phyloP scores from a whole-genome alignment of 441 rosid genomes.

The Eutrema salsugineum region DNA sequence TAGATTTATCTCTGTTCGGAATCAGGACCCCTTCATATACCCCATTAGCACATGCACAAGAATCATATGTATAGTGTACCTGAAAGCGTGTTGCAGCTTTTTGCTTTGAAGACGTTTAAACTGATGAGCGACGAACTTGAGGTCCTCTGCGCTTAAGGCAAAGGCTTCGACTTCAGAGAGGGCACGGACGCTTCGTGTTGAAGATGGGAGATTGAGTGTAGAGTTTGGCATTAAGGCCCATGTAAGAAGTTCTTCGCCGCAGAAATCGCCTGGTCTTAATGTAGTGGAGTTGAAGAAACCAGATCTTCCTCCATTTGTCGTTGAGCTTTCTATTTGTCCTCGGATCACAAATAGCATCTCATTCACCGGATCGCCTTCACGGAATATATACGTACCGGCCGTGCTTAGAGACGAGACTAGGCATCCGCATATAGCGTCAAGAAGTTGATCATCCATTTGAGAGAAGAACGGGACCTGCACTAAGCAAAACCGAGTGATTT shows the following conservation, averaged over 20 bases:
- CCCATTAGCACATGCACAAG: background rate
- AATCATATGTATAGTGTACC: conserved; percentile 31
- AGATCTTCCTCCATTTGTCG: conserved; percentile 85
- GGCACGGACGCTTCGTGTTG: conserved; percentile 71
- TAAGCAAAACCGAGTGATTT: background rate
- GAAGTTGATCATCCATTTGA: conserved; percentile 85
- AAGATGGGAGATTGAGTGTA: conserved; percentile 62
- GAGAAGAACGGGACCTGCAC: conserved; percentile 74
- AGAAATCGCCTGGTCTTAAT: conserved; percentile 82
- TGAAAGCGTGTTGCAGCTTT: conserved; percentile 67
- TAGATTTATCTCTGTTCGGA: background rate
- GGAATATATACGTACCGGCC: conserved; percentile 60
- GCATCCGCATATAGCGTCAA: conserved; percentile 87
- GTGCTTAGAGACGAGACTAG: conserved; percentile 69
- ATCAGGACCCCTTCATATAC: no score
- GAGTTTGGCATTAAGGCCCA: conserved; percentile 67
- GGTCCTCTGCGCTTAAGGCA: conserved; percentile 72
- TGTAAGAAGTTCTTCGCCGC: conserved; percentile 84
- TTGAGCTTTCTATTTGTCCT: conserved; percentile 73
- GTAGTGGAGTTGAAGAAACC: conserved; percentile 81
- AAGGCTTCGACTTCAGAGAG: conserved; percentile 80
- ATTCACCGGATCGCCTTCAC: conserved; percentile 84
- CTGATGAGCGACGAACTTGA: conserved; percentile 77
- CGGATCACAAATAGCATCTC: conserved; percentile 89
- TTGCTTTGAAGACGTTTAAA: conserved; percentile 80